Evolutionary conservation across 768 basidiomycete genomes (phyloP).

Genomic region (Leccinellum luteum): DNA sequence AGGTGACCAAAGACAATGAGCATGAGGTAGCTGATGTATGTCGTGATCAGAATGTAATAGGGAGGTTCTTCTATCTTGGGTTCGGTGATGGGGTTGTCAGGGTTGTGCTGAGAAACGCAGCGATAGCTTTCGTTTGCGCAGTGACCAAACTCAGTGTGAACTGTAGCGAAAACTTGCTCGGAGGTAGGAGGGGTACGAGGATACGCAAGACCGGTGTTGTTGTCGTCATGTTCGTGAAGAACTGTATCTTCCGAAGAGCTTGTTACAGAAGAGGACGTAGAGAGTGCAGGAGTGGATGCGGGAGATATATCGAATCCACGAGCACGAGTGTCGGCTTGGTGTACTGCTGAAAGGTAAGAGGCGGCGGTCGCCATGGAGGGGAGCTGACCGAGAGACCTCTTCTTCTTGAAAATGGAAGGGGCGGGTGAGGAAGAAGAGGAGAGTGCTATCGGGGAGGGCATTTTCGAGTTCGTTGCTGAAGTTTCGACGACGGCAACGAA

Average conservation of each 20-base stretch:
- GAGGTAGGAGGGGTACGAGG: slow-evolving; percentile 75
- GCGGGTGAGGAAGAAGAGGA: slow-evolving; percentile 42
- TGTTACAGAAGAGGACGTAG: slow-evolving; percentile 71
- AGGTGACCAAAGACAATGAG: slow-evolving; percentile 90
- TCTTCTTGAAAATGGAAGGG: slow-evolving; percentile 63
- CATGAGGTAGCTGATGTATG: slow-evolving; percentile 91
- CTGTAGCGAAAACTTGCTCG: slow-evolving; percentile 71
- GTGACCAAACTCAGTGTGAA: slow-evolving; percentile 92
- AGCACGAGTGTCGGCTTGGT: slow-evolving; percentile 66
- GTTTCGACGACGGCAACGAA: slow-evolving; percentile 10
- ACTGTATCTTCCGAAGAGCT: slow-evolving; percentile 66
- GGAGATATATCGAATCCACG: slow-evolving; percentile 49
- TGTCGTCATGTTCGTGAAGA: slow-evolving; percentile 51
- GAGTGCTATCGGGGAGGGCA: slow-evolving; percentile 67
- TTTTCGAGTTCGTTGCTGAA: slow-evolving; percentile 11
- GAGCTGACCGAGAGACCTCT: slow-evolving; percentile 37
- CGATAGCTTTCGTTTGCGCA: slow-evolving; percentile 76
- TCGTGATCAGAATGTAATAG: slow-evolving; percentile 88
- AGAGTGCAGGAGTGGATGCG: slow-evolving; percentile 67
- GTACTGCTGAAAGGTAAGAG: slow-evolving; percentile 59
- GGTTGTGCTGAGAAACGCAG: slow-evolving; percentile 60
- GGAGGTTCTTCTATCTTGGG: slow-evolving; percentile 82
- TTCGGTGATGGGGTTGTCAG: slow-evolving; percentile 41
- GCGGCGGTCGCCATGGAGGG: slow-evolving; percentile 50
- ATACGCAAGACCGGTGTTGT: slow-evolving; percentile 56